Conservation (phyloP, 1,284 basidiomycete genomes). For the Kwoniella shivajii region DNA sequence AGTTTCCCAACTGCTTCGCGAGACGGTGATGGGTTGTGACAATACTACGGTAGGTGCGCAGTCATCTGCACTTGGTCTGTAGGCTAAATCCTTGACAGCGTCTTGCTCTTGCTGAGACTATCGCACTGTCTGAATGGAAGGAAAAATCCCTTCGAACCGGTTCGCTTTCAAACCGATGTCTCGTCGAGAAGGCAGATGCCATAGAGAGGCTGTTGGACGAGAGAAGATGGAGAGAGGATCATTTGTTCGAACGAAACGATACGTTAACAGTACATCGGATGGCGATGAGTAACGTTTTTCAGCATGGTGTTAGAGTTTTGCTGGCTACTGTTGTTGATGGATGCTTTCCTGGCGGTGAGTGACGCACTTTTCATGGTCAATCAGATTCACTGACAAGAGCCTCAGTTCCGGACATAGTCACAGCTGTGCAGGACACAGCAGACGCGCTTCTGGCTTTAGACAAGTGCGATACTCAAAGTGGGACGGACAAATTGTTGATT, state of each 20-base stretch:
- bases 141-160: conserved; percentile 49
- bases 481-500: conserved; percentile 70
- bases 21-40: conserved; percentile 77
- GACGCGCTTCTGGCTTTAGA: conserved; percentile 56
- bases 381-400: neutral
- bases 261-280: conserved; percentile 8
- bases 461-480: conserved; percentile 51
- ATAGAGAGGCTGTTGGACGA: conserved; percentile 58
- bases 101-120: conserved; percentile 73
- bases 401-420: conserved; percentile 15
- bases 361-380: neutral
- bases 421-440: conserved; percentile 53
- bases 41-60: conserved; percentile 53
- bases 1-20: conserved; percentile 60
- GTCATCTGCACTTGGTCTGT: neutral
- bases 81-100: conserved; percentile 58
- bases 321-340: conserved; percentile 19
- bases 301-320: conserved; percentile 14
- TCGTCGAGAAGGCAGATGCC: conserved; percentile 60
- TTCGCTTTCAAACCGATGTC: conserved; percentile 56
- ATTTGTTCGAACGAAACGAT: conserved; percentile 8
- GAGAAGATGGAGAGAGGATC: conserved; percentile 16
- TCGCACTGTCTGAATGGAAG: conserved; percentile 68
- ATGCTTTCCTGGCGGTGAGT: conserved; percentile 9
- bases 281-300: conserved; percentile 19